These are phyloP conservation scores for Spirogloea muscicola DNA, from an alignment of 139 green algal species.

Conservation along the genomic window DNA sequence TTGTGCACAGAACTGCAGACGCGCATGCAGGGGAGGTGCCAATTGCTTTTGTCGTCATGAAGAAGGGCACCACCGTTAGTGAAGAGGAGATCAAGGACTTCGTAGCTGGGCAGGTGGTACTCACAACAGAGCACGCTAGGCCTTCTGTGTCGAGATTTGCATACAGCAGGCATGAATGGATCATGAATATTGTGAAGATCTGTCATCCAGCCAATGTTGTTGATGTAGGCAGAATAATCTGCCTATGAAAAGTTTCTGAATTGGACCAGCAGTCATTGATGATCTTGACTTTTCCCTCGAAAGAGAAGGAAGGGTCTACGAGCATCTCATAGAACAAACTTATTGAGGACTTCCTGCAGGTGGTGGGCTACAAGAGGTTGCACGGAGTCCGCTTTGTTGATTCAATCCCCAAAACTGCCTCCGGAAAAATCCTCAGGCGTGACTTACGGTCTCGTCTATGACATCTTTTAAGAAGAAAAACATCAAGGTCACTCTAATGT, in stretches of 20 bases:
- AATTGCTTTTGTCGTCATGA: constrained; percentile 24
- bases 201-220: too few species aligned
- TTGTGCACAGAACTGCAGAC: constrained; percentile 9
- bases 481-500: too few species aligned
- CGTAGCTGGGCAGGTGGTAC: constrained; percentile 4
- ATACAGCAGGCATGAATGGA: too few species aligned
- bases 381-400: constrained; percentile 19
- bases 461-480: too few species aligned
- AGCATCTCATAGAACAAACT: too few species aligned
- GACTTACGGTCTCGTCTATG: constrained; percentile 19
- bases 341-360: constrained; percentile 22
- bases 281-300: too few species aligned
- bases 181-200: too few species aligned
- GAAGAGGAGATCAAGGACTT: constrained; percentile 32
- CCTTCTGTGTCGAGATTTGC: not conserved
- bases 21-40: constrained; percentile 37
- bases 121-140: not conserved
- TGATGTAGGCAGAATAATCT: too few species aligned
- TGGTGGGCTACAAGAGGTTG: constrained; percentile 28
- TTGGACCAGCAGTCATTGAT: too few species aligned
- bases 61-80: not conserved
- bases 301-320: too few species aligned
- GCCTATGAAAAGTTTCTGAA: too few species aligned
- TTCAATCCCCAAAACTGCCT: constrained; percentile 25
- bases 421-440: constrained; percentile 29